Conservation (phyloP, 768 basidiomycete genomes). For the Rhodotorula diobovata region DNA sequence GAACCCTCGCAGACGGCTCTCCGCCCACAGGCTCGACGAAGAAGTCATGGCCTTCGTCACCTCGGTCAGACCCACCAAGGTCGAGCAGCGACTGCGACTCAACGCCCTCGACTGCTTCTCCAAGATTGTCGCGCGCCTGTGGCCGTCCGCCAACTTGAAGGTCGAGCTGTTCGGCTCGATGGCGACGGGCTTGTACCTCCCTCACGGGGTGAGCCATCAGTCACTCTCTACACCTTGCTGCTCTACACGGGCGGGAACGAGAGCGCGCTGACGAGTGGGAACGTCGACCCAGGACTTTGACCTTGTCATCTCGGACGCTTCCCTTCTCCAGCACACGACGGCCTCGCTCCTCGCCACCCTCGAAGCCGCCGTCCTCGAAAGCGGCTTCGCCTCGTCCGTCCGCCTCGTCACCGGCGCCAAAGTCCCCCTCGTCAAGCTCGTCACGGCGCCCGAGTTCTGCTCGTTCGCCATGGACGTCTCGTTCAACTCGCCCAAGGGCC, state of each 20-base stretch:
- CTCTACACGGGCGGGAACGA: too few relatives aligned
- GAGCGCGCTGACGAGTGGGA: not conserved
- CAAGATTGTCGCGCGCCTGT: not conserved
- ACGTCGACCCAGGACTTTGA: conserved; percentile 11
- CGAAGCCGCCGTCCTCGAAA: not conserved
- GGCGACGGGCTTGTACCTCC: conserved; percentile 6
- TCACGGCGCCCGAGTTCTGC: not conserved
- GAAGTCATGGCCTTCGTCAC: not conserved
- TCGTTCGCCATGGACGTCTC: conserved; percentile 13
- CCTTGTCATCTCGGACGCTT: not conserved
- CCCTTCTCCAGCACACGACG: not conserved
- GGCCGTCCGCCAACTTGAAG: not conserved
- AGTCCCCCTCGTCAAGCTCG: conserved; percentile 18
- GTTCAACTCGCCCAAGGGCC: conserved; percentile 8
- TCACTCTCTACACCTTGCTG: not conserved
- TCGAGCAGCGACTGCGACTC: not conserved
- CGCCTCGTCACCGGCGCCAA: not conserved
- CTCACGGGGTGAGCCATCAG: not conserved
- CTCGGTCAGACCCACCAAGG: not conserved
- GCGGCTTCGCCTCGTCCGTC: not conserved
- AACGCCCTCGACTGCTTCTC: not conserved
- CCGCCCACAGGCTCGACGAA: not conserved
- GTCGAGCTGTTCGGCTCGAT: conserved; percentile 9
- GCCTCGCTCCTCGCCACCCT: not conserved
- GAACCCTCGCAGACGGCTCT: not conserved